Percentiles rank a stretch among this genome's conserved stretches.
Evolutionary conservation across 2,329 filamentous ascomycete genomes (phyloP).

Genomic region (Fusarium phyllophilum): DNA sequence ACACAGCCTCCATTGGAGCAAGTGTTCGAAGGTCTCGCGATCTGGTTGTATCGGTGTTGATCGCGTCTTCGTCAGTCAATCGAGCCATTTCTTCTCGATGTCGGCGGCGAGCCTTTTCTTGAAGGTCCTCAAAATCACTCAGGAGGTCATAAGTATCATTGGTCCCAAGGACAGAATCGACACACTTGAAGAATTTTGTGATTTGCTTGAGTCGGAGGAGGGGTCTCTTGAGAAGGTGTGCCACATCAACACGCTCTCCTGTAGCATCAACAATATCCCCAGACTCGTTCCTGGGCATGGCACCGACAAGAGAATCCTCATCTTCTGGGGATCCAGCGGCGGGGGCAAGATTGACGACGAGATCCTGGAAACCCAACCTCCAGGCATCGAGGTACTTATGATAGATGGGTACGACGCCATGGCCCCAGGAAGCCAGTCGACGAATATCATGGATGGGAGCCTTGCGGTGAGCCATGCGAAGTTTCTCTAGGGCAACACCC

Average conservation of each 20-base stretch:
- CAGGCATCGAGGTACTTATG: constrained; percentile 86
- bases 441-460: constrained; percentile 80
- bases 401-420: constrained; percentile 81
- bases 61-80: constrained; percentile 83
- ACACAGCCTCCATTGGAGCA: constrained; percentile 73
- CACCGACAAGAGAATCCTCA: constrained; percentile 68
- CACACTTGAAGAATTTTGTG: constrained; percentile 80
- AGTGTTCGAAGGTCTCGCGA: constrained; percentile 83
- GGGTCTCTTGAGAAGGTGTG: constrained; percentile 89
- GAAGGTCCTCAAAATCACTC: constrained; percentile 73
- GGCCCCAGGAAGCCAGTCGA: constrained; percentile 82
- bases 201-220: constrained; percentile 89
- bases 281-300: constrained; percentile 69
- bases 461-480: constrained; percentile 82
- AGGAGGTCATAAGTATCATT: constrained; percentile 56
- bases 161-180: constrained; percentile 65
- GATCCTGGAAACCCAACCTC: constrained; percentile 92
- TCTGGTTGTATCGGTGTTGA: constrained; percentile 81
- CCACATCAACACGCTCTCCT: constrained; percentile 92
- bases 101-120: constrained; percentile 77
- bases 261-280: constrained; percentile 76
- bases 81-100: constrained; percentile 75
- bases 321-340: constrained; percentile 64
- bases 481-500: constrained; percentile 87
- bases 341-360: constrained; percentile 91